Base-by-base conservation (phyloP, 192 early-diverging fungal species). In the Coemansia sp. region DNA sequence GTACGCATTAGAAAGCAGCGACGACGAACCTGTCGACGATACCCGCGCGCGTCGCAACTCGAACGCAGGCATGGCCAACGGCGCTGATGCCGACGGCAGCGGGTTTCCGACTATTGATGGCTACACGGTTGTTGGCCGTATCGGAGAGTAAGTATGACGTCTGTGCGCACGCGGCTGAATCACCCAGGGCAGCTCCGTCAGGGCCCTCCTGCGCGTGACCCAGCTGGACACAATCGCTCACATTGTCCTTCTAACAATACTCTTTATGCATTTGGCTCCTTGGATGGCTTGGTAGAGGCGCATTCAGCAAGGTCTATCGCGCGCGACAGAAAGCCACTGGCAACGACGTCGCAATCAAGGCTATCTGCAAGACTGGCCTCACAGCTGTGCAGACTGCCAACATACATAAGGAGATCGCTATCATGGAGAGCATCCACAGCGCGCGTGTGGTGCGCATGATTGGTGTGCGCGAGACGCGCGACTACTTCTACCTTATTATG, bases 381-480 rank as follows among this genome's bases (percentile, higher is more conserved):
- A 87, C 86, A 64, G 66, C 88, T 19, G 82, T 85, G 53, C 88
- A 92, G 85, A 85, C 88, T 69, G 88, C 87, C 31, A 91, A 89
- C 71, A 90, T 96, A 60, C 79, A 93, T 60, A 91, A 94, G 61
- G 94, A 96, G 78, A 88, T 93, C 7, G 85, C 86, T 48, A 91
- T 96, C 56, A 89, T 94, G 84, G 85, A 92, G 23, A 85, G 86
- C 54, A 65, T 97, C 49, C 82, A 84, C 51, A 93, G 94, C 57
- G 74, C 81, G 6, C 90, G 91, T 34, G 88, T 97, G 34, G 86
- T 94, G 62, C 73, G 81, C 53, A 78, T 97, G 25, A 74, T 88
- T 28, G 86, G 89, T 16, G 92, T 92, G 75, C 84, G 72, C 86
- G 64, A 93, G 91, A 71, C 89, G 87, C 38, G 79, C 85, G 55